Base-by-base conservation (phyloP, 2,329 filamentous ascomycete genomes). In the Pestalotiopsis sp. region DNA sequence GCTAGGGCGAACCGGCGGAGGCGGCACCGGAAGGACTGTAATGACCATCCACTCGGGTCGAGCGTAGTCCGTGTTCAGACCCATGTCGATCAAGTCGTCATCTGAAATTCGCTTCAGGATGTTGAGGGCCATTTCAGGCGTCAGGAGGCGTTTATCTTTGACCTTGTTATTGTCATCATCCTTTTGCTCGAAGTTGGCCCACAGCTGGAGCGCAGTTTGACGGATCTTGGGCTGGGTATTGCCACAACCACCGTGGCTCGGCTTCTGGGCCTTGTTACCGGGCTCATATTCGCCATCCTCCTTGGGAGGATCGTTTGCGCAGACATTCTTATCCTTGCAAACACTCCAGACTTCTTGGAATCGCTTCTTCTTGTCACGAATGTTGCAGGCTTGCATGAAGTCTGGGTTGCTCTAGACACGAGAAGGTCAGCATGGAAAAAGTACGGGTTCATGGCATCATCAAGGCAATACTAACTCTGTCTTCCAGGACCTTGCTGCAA, bases 11-110 rank as follows among this genome's bases (percentile, higher is more conserved):
- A 99, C 97, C 3, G 96, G 95, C 62, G 96, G 96, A 2, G 96
- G 96, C 1, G 96, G 96, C 0, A 99, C 97, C 4, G 96, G 95
- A 61, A 99, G 87, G 64, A 98, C 95, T 0, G 94, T 97, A 71
- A 99, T 85, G 70, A 99, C 89, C 94, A 99, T 97, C 96, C 96
- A 99, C 79, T 99, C 96, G 0, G 96, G 96, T 61, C 95, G 91
- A 68, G 97, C 95, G 76, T 98, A 98, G 78, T 98, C 94, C 68
- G 92, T 92, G 82, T 95, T 99, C 76, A 99, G 84, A 41, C 96
- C 96, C 84, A 99, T 93, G 73, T 96, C 91, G 67, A 88, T 86
- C 70, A 98, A 89, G 70, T 97, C 95, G 20, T 91, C 87, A 69
- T 94, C 91, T 2, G 90, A 90, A 72, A 99, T 96, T 73, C 91